phyloP scores from a whole-genome alignment of 1,284 basidiomycete species.

The Fistulina hepatica region DNA sequence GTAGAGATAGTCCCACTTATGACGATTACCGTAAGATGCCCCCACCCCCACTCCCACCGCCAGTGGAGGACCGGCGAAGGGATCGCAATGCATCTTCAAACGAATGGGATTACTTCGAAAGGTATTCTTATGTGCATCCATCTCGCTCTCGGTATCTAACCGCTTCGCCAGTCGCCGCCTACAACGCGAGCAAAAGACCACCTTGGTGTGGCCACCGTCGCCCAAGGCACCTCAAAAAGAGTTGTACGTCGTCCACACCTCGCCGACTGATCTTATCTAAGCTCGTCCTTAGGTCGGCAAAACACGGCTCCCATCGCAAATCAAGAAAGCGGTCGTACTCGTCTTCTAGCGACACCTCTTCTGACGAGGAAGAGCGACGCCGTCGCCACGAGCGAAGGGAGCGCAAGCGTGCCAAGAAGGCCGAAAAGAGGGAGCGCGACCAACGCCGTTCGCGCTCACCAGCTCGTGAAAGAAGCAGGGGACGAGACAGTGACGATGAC shows the following conservation, averaged over 20 bases:
- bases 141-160: not conserved
- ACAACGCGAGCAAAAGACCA: conserved; percentile 53
- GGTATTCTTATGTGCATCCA: conserved; percentile 27
- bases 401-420: conserved; percentile 44
- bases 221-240: conserved; percentile 55
- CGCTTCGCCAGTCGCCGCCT: conserved; percentile 50
- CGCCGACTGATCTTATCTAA: not conserved
- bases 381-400: conserved; percentile 48
- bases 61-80: conserved; percentile 17
- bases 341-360: conserved; percentile 38
- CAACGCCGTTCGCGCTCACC: not conserved
- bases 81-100: conserved; percentile 16
- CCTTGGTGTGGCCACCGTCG: conserved; percentile 79
- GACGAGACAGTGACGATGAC: conserved; percentile 7
- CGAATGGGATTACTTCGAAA: conserved; percentile 42
- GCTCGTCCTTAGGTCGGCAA: conserved; percentile 4
- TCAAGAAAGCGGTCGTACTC: conserved; percentile 51
- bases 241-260: conserved; percentile 34
- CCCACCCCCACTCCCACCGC: conserved; percentile 35
- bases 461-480: conserved; percentile 1
- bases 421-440: conserved; percentile 26
- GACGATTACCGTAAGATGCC: conserved; percentile 29
- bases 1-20: conserved; percentile 37
- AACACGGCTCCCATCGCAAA: conserved; percentile 44
- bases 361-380: conserved; percentile 52